A percentile compares a stretch with the other conserved stretches of the same genome.
phyloP scores from a whole-genome alignment of 2,329 filamentous ascomycete species.

The Xylaria sp. region DNA sequence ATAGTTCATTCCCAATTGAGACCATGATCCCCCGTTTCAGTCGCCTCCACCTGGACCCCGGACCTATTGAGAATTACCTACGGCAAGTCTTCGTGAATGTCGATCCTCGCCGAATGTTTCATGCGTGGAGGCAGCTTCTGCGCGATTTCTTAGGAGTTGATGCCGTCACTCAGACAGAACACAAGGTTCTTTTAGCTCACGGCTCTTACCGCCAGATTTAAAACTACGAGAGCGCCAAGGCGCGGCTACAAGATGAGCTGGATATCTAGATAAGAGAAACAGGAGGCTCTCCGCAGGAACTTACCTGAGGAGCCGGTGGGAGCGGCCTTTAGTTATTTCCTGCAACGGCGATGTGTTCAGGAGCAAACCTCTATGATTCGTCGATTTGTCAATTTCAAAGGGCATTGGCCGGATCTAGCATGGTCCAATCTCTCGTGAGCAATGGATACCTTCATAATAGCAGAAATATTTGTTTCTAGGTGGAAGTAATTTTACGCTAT shows the following conservation, averaged over 20 bases:
- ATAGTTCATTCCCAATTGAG: neutral
- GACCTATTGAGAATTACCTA: neutral
- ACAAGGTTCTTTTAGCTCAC: neutral
- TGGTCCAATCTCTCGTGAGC: neutral
- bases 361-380: neutral
- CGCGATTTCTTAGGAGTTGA: neutral
- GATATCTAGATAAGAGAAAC: neutral
- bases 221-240: neutral
- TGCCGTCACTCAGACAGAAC: neutral
- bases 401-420: neutral
- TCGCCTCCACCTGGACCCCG: neutral
- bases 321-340: neutral
- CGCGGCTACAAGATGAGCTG: neutral
- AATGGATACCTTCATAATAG: neutral
- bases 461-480: no score
- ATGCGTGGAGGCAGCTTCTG: neutral
- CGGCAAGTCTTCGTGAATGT: neutral
- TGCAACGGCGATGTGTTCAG: neutral
- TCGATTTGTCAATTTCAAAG: neutral
- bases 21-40: neutral
- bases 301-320: neutral
- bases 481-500: no score
- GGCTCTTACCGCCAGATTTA: neutral
- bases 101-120: neutral
- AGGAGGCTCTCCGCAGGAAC: neutral